Conservation (phyloP, 345 rosid species). For the Ceriops tagal region DNA sequence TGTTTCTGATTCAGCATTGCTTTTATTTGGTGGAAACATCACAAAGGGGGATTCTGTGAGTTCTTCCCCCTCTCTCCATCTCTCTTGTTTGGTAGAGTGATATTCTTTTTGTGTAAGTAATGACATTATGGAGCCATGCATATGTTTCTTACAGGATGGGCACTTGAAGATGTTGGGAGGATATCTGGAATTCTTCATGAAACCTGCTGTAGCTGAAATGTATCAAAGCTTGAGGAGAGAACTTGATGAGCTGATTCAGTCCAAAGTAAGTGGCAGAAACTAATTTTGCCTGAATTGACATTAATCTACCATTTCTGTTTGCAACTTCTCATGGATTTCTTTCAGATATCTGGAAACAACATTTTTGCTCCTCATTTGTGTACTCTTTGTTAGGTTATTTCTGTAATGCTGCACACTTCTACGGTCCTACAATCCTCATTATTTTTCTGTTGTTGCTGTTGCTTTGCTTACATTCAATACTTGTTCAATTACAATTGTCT, state of each 20-base stretch:
- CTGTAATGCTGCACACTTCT: neutral
- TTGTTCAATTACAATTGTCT: neutral
- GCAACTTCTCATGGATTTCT: neutral
- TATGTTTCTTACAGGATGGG: slow-evolving; percentile 53
- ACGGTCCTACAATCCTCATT: neutral
- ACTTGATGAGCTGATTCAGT: slow-evolving; percentile 73
- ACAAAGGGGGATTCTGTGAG: slow-evolving; percentile 60
- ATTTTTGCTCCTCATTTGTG: too few species aligned
- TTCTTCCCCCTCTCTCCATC: slow-evolving; percentile 10
- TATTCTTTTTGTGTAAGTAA: neutral
- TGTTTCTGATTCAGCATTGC: slow-evolving; percentile 71
- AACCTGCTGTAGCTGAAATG: slow-evolving; percentile 58
- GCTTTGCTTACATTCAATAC: neutral
- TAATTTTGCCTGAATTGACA: slow-evolving; percentile 11
- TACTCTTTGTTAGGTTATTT: neutral
- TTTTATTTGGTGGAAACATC: slow-evolving; percentile 82
- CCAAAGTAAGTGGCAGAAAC: slow-evolving; percentile 53
- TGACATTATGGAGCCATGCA: neutral
- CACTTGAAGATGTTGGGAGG: slow-evolving; percentile 94
- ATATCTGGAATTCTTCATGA: slow-evolving; percentile 80
- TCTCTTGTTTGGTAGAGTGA: slow-evolving; percentile 8
- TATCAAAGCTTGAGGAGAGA: slow-evolving; percentile 63
- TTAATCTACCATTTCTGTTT: slow-evolving; percentile 3
- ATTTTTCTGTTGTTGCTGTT: neutral
- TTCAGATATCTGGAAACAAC: too few species aligned